A percentile compares a stretch with the other conserved stretches of the same genome.
phyloP scores from a whole-genome alignment of 805 yeast species.

The Spathaspora passalidarum region DNA sequence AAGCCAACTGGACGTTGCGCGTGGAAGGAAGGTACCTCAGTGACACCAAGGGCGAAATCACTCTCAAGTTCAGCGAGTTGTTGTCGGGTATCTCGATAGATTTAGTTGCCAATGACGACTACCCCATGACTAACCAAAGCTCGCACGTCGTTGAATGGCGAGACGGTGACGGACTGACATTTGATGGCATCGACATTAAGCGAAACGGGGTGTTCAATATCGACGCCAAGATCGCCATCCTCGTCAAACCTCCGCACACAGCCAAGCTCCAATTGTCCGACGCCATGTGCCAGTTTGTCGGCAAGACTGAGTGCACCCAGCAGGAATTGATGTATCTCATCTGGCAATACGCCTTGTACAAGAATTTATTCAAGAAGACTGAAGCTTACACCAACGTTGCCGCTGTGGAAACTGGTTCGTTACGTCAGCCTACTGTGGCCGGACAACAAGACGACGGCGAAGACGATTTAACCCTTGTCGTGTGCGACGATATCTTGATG shows the following conservation, averaged over 20 bases:
- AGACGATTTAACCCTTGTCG: conserved; percentile 32
- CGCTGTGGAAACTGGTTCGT: conserved; percentile 28
- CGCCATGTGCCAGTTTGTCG: conserved; percentile 65
- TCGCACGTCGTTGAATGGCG: conserved; percentile 83
- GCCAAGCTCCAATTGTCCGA: conserved; percentile 62
- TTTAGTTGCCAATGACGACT: conserved; percentile 44
- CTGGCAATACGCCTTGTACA: conserved; percentile 77
- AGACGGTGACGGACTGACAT: conserved; percentile 43
- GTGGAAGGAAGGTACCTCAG: conserved; percentile 80
- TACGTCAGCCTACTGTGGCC: conserved; percentile 4
- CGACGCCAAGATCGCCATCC: conserved; percentile 66
- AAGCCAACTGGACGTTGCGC: conserved; percentile 77
- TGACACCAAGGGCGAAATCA: conserved; percentile 26
- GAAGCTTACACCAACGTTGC: conserved; percentile 32
- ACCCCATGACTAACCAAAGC: conserved; percentile 28
- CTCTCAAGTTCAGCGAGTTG: conserved; percentile 69
- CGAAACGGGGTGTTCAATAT: conserved; percentile 63
- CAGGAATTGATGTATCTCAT: conserved; percentile 77
- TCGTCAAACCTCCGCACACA: conserved; percentile 65
- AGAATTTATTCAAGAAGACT: conserved; percentile 46
- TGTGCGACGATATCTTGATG: conserved; percentile 44
- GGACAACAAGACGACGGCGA: conserved; percentile 21
- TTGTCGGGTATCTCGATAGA: conserved; percentile 85
- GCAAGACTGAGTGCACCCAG: conserved; percentile 75
- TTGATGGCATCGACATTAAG: conserved; percentile 88